Base-by-base conservation (phyloP, 352 stramenopile genomes). In the Phytophthora pistaciae region DNA sequence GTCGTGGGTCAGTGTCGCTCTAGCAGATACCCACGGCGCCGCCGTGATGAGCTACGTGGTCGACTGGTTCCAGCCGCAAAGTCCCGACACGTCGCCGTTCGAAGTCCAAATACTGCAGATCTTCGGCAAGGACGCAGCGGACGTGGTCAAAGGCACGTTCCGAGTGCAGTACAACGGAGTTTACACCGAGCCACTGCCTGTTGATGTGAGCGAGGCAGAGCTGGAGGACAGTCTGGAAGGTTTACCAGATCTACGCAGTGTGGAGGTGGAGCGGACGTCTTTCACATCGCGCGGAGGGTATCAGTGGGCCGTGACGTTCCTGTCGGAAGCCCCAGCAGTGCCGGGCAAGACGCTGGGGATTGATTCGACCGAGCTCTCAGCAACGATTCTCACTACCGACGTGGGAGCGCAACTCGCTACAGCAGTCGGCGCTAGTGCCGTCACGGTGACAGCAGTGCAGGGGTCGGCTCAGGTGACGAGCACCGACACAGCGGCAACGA, bases 41-140 rank as follows among this genome's bases (percentile, higher is more conserved):
- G 58, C 66, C 0, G 84, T 95, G 18, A 78, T 67, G 5, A 93
- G 82, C 49, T 96, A 94, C 52, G 40, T 92, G 0, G 69, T 96
- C 0, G 90, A 96, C 64, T 96, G 87, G 86, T 96, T 82, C 57
- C 66, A 91, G 29, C 64, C 72, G 5, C 75, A 76, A 3, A 72
- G 72, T 21, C 4, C 68, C 2, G 66, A 80, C 25, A 79, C 70
- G 1, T 77, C 72, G 14, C 72, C 72, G 5, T 72, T 80, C 1
- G 90, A 95, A 58, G 76, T 96, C 0, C 86, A 95, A 62, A 81
- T 93, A 8, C 38, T 96, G 42, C 89, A 90, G 60, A 90, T 94
- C 29, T 71, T 81, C 13, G 85, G 83, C 4, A 66, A 80, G 20
- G 78, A 56, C 33, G 62, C 62, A 14, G 59, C 54, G 0, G 81